These are phyloP conservation scores for Odontarrhena argentea DNA, from an alignment of 345 rosid genomes.

Conservation along the genomic window DNA sequence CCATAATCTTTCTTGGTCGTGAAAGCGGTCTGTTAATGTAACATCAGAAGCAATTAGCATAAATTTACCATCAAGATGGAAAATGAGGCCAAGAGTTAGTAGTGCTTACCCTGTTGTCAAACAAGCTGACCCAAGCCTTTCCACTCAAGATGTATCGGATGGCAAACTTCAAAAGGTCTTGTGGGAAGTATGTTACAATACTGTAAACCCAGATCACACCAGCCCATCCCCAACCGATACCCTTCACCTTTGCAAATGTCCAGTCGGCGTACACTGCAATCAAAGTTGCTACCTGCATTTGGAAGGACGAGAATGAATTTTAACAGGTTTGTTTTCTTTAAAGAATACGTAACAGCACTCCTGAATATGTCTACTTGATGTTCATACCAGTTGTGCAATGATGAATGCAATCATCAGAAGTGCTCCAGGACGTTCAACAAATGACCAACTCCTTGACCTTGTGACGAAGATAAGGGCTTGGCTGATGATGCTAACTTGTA, in stretches of 20 bases:
- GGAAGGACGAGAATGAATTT: slow-evolving; percentile 14
- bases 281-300: slow-evolving; percentile 61
- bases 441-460: slow-evolving; percentile 48
- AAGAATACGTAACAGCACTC: not conserved
- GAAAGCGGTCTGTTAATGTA: slow-evolving; percentile 66
- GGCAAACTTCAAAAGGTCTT: slow-evolving; percentile 77
- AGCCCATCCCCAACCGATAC: slow-evolving; percentile 68
- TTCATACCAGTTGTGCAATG: slow-evolving; percentile 52
- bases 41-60: slow-evolving; percentile 27
- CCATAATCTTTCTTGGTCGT: slow-evolving; percentile 91
- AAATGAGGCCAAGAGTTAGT: slow-evolving; percentile 2
- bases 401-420: slow-evolving; percentile 42
- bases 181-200: slow-evolving; percentile 71
- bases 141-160: slow-evolving; percentile 87
- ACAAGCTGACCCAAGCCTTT: slow-evolving; percentile 79
- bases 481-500: slow-evolving; percentile 60
- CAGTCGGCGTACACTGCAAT: slow-evolving; percentile 61
- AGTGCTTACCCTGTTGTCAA: slow-evolving; percentile 74
- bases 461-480: slow-evolving; percentile 50
- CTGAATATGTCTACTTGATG: not conserved
- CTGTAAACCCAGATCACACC: slow-evolving; percentile 92
- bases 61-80: not conserved
- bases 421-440: slow-evolving; percentile 46
- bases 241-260: slow-evolving; percentile 55
- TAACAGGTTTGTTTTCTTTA: not conserved